These are phyloP conservation scores for Cutaneotrichosporon sp. DNA, from an alignment of 1,284 basidiomycete species.

Conservation along the genomic window DNA sequence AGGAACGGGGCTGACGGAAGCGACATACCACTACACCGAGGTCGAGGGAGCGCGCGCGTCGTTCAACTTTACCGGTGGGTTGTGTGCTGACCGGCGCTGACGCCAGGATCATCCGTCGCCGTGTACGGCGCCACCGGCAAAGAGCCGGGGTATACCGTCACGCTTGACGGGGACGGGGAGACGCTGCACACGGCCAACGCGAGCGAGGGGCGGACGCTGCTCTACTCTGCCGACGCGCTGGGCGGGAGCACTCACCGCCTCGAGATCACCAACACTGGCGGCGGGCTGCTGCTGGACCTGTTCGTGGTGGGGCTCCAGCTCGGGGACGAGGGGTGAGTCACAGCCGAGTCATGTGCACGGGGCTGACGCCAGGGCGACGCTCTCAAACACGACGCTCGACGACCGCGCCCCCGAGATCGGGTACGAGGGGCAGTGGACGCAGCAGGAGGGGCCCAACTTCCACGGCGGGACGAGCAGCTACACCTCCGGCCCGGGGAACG, in stretches of 20 bases:
- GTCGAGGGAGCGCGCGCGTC: conserved; percentile 31
- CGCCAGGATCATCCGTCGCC: conserved; percentile 26
- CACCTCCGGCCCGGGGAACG: conserved; percentile 39
- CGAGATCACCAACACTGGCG: conserved; percentile 37
- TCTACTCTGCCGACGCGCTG: conserved; percentile 33
- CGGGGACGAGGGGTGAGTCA: conserved; percentile 42
- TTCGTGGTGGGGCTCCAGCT: conserved; percentile 37
- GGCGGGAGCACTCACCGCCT: conserved; percentile 32
- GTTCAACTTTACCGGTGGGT: conserved; percentile 45
- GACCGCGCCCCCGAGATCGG: conserved; percentile 35
- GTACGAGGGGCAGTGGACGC: conserved; percentile 50
- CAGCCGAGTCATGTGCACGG: neutral
- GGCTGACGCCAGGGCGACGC: conserved; percentile 33
- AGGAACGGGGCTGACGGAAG: conserved; percentile 26
- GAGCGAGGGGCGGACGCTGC: conserved; percentile 31
- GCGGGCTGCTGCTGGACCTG: conserved; percentile 42
- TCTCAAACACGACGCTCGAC: conserved; percentile 49
- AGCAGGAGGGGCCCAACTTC: conserved; percentile 45
- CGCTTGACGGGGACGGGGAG: conserved; percentile 36
- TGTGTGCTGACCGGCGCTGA: no score
- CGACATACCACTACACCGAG: conserved; percentile 49
- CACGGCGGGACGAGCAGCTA: conserved; percentile 44
- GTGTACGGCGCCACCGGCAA: conserved; percentile 42
- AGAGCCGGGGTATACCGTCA: conserved; percentile 35
- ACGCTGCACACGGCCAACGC: conserved; percentile 20